Evolutionary conservation across 2,329 filamentous ascomycete genomes (phyloP), one percentile per base, ranked within the genome.

Genomic region (Ceratocystis albifundus): DNA sequence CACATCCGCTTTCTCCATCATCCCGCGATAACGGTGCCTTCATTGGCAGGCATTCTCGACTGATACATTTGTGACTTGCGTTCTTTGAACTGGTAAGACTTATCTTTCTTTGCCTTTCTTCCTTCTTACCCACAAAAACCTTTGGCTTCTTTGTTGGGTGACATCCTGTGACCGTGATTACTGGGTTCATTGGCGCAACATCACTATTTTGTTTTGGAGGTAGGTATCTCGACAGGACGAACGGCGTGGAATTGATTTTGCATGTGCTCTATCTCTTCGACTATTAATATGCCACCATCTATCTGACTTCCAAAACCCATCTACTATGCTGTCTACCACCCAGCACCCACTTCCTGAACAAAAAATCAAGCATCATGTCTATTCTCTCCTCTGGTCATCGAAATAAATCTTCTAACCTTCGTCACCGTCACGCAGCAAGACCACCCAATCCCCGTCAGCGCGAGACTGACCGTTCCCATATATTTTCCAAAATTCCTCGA

Each of bases 1-100:
- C 55, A 32, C 25, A 36, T 59, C 28, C 30, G 30, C 55, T 59
- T 17, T 36, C 17, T 59, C 32, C 55, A 59, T 30, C 28, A n/a
- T 59, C 55, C 22, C 17, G 30, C 55, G 55, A 59, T 59, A 59
- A 59, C 55, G 55, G 55, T n/a, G 55, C 25, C 55, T 32, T 36
- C 55, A 32, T 36, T 59, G 55, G 55, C 55, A 59, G 28, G 32
- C 25, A 59, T 17, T 36, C 12, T 59, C 32, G 55, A 59, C 28
- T n/a, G 55, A 30, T 32, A n/a, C 5, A 36, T n/a, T 36, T 36
- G 55, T 32, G 55, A 59, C 55, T 15, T 28, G n/a, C 25, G 25
- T 36, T 59, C 55, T 59, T 59, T 22, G 28, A 59, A 36, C 55
- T 59, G 55, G 55, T 59, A n/a, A 59, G 55, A 36, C n/a, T n/a